These are phyloP conservation scores for Heterobasidion parviporum DNA, from an alignment of 1,284 basidiomycete genomes.

Conservation along the genomic window DNA sequence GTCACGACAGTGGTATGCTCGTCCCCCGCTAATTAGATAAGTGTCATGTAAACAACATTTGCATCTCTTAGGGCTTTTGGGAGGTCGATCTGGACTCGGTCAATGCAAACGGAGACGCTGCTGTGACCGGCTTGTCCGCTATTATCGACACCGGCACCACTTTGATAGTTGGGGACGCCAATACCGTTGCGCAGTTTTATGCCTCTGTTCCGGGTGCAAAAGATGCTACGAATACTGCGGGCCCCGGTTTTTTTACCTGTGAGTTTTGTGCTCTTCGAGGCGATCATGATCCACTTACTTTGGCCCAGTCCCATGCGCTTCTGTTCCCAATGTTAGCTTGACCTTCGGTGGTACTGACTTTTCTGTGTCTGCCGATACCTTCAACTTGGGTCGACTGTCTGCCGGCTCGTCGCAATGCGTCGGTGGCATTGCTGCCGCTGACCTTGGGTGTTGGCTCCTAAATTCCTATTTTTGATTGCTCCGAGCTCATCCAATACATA, in stretches of 20 bases:
- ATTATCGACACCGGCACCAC: slow-evolving; percentile 34
- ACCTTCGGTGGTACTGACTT: slow-evolving; percentile 16
- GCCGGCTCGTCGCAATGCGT: slow-evolving; percentile 1
- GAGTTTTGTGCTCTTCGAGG: background rate
- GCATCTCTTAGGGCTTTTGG: slow-evolving; percentile 16
- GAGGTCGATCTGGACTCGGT: slow-evolving; percentile 15
- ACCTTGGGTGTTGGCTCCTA: background rate
- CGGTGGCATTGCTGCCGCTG: background rate
- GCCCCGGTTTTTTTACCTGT: slow-evolving; percentile 13
- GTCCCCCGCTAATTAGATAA: background rate
- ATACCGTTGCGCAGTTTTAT: slow-evolving; percentile 31
- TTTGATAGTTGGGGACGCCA: slow-evolving; percentile 36
- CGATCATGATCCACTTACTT: background rate
- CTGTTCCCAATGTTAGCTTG: slow-evolving; percentile 11
- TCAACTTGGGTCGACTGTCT: slow-evolving; percentile 13
- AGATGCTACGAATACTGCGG: slow-evolving; percentile 7
- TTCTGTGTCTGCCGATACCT: slow-evolving; percentile 11
- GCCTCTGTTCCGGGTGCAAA: slow-evolving; percentile 25
- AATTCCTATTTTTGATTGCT: background rate
- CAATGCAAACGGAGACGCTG: slow-evolving; percentile 9
- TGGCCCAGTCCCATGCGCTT: slow-evolving; percentile 15
- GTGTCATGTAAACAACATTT: background rate
- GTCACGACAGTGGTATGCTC: slow-evolving; percentile 14
- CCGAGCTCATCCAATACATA: slow-evolving; percentile 3
- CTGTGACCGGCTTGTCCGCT: slow-evolving; percentile 11